These are phyloP conservation scores for Fusarium continuum DNA, from an alignment of 2,329 filamentous ascomycete species.

Conservation along the genomic window DNA sequence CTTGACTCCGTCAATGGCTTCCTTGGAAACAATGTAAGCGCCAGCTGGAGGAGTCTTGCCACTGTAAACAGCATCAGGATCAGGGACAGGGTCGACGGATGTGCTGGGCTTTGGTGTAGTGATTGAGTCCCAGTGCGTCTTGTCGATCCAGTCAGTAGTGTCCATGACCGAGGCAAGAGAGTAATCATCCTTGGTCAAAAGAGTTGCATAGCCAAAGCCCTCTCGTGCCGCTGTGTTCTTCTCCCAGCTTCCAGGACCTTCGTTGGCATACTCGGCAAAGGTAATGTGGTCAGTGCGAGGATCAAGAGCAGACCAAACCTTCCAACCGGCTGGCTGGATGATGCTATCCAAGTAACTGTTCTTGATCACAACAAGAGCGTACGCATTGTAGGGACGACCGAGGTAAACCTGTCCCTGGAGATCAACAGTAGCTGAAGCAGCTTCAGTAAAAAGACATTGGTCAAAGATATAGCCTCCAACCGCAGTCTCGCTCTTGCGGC, in stretches of 20 bases:
- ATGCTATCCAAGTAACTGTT: conserved; percentile 55
- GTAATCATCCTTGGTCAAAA: conserved; percentile 33
- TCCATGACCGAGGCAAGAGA: conserved; percentile 31
- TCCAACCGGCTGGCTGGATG: conserved; percentile 41
- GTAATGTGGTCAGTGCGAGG: conserved; percentile 64
- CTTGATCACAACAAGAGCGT: conserved; percentile 58
- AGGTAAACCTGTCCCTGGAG: conserved; percentile 53
- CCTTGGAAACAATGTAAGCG: conserved; percentile 35
- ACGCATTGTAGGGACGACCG: conserved; percentile 57
- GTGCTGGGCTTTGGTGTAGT: conserved; percentile 33
- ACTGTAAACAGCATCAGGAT: conserved; percentile 46
- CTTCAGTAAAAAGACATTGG: conserved; percentile 48
- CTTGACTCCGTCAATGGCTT: conserved; percentile 20
- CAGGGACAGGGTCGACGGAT: conserved; percentile 13
- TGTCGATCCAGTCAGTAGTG: conserved; percentile 40
- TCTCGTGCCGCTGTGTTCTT: conserved; percentile 34
- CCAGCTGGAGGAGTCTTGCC: conserved; percentile 49
- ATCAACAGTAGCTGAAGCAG: conserved; percentile 32
- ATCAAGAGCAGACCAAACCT: conserved; percentile 66
- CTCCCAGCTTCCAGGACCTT: conserved; percentile 52
- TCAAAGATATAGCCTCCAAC: conserved; percentile 55
- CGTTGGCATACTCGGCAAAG: conserved; percentile 68
- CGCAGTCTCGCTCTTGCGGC: conserved; percentile 40
- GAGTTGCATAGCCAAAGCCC: conserved; percentile 30
- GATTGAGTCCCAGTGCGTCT: conserved; percentile 33